Evolutionary conservation across 768 basidiomycete species (phyloP), one percentile per base, ranked within the genome.

Genomic region (Podaxis rugospora): DNA sequence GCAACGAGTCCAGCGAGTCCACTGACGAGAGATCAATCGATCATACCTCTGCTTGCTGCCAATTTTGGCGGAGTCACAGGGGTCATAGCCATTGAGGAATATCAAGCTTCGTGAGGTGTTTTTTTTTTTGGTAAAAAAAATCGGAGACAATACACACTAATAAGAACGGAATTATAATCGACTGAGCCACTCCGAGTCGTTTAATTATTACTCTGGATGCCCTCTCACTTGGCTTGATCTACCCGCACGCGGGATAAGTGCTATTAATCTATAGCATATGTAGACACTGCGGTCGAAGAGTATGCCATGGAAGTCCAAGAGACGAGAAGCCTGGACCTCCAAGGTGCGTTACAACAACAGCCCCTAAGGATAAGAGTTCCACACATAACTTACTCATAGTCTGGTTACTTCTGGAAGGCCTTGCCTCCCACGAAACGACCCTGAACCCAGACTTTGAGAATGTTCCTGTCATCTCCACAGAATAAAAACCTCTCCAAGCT

Each of bases 401-500:
- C n/a, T 10, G 14, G 27, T 35, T 27, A 44, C 16, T 53, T 46
- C 28, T 46, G 11, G 14, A 55, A 71, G 72, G 51, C 75, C 51
- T 74, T 78, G 11, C 95, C 95, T 9, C 93, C 95, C 37, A 98
- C 84, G 37, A 84, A 71, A 47, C 76, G 72, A 1, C 95, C 95
- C 67, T 91, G 87, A 14, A 98, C 95, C 68, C 87, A 95, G 18
- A 98, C 95, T 59, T 80, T 78, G 53, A 74, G 74, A 59, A 97
- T 86, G 72, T 94, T 95, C 69, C 93, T 78, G 69, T 92, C 87
- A 70, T 96, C 94, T 5, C 92, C 93, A 44, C 86, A 85, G 68
- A 93, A 94, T 64, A 96, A 75, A 73, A 95, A 94, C 62, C 86
- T 80, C 74, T 97, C 95, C 65, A 98, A 77, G 72, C 84, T 76